Base-by-base conservation (phyloP, 768 basidiomycete species). In the Exsudoporus frostii region DNA sequence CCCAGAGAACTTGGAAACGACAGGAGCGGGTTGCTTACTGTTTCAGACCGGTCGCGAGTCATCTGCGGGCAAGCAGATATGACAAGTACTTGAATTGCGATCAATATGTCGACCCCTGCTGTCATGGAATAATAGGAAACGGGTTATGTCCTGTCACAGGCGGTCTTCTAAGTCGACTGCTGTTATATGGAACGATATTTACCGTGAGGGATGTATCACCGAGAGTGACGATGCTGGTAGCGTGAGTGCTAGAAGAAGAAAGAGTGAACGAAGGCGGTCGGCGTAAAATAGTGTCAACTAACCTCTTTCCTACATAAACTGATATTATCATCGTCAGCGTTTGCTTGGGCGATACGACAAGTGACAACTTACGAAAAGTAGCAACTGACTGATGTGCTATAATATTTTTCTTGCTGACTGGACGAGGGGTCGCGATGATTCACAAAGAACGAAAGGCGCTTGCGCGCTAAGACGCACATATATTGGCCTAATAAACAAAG, bases 251-350 rank as follows among this genome's bases (percentile, higher is more conserved):
- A 20, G 41, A 20, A 15, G 29, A 36, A 7, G 22, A 10, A n/a
- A n/a, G 13, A 25, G 22, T 40, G 20, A 48, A n/a, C 19, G 4
- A 40, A 48, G 8, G 27, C 6, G 6, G 19, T 41, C 37, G 10
- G 19, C 10, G 8, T 8, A 27, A 17, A 38, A 14, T 4, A 9
- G 22, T 9, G 11, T 6, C 14, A 29, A 22, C 27, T 41, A 22
- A 40, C 48, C 27, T 27, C 17, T 40, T 48, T 48, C 37, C 48
- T 48, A 39, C 14, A 30, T 48, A 48, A 15, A 48, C 48, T 48
- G 6, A 11, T n/a, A 20, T 9, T 6, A 22, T 38, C 20, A 6
- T 22, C n/a, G 15, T 48, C 27, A 48, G 48, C 14, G 10, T 4
- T 30, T 20, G 30, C 37, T 20, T 2, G 37, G 20, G 8, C 25